Percentiles rank a stretch among this genome's conserved stretches.
phyloP scores from a whole-genome alignment of 164 flowering plant genomes.

The Echeveria elegans region DNA sequence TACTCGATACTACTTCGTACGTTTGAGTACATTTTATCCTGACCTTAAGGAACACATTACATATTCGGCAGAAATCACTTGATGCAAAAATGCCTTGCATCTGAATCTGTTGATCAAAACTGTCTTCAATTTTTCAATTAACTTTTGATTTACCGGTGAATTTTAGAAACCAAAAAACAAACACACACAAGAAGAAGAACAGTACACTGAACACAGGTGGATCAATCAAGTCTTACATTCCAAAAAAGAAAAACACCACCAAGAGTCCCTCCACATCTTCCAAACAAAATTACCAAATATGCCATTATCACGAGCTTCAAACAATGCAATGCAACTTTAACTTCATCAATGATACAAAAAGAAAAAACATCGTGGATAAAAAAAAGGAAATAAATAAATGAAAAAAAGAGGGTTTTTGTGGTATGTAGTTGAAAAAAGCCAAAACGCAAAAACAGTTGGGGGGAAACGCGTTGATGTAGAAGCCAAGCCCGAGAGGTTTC shows the following conservation, averaged over 20 bases:
- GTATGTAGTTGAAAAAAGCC: neutral
- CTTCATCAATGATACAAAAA: constrained; percentile 4
- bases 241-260: neutral
- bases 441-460: constrained; percentile 1
- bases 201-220: neutral
- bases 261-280: neutral
- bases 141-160: neutral
- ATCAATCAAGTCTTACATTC: neutral
- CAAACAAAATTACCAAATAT: neutral
- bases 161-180: neutral
- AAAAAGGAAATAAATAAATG: neutral
- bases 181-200: too few relatives aligned
- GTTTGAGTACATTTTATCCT: too few relatives aligned
- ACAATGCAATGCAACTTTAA: constrained; percentile 1
- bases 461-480: constrained; percentile 1
- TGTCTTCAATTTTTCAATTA: neutral
- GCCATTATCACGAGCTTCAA: constrained; percentile 4
- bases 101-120: neutral
- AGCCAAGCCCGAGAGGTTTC: neutral
- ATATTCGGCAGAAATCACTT: too few relatives aligned
- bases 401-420: neutral
- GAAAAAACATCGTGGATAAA: neutral
- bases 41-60: too few relatives aligned
- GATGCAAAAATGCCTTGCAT: neutral
- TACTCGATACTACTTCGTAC: too few relatives aligned